Conservation (phyloP, 331 rosid genomes). For the Stylosanthes scabra region DNA sequence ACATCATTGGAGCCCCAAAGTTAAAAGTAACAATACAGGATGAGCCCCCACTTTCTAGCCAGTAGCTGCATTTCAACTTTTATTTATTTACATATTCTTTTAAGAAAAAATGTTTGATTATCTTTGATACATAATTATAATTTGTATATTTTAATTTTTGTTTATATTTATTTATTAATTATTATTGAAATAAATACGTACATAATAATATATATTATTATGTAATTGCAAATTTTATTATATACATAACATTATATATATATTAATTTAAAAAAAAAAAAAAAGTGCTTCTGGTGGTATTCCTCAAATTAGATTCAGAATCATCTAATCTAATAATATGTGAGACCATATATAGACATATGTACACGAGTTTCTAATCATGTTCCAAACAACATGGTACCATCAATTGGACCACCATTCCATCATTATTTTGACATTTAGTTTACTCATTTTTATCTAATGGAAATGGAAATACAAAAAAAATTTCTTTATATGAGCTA, state of each 20-base stretch:
- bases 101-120: no score
- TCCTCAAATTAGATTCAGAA: constrained; percentile 35
- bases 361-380: constrained; percentile 7
- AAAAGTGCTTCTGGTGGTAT: constrained; percentile 26
- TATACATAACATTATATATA: no score
- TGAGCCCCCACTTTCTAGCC: constrained; percentile 44
- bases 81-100: no score
- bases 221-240: no score
- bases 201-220: no score
- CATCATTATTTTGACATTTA: constrained; percentile 4
- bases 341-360: constrained; percentile 7
- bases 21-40: no score
- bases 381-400: constrained; percentile 38
- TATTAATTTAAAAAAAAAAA: no score
- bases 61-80: constrained; percentile 46
- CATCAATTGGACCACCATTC: constrained; percentile 28
- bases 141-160: no score
- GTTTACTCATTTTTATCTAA: not conserved
- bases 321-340: constrained; percentile 12
- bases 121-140: no score
- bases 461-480: constrained; percentile 21
- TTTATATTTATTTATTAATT: no score
- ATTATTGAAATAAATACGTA: no score
- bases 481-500: constrained; percentile 24
- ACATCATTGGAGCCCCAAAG: constrained; percentile 15